Base-by-base conservation (phyloP, 495 filamentous ascomycete species). In the Parathielavia appendiculata region DNA sequence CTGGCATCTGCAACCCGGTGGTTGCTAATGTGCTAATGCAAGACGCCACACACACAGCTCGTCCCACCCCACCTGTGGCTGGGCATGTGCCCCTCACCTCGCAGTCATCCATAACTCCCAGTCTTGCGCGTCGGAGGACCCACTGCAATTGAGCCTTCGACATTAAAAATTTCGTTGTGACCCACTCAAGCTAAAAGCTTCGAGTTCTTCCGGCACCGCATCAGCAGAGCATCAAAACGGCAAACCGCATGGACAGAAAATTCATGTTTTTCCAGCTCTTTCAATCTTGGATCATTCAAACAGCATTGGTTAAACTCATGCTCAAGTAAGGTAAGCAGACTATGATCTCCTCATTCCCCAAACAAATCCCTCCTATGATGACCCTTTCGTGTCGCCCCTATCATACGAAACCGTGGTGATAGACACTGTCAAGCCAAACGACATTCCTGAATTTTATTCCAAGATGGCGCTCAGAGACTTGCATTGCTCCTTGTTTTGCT, bases 391-490 rank as follows among this genome's bases (percentile, higher is more conserved):
- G 89, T 92, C 89, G 89, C 89, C 89, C 89, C 89, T 89, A 91
- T 91, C 89, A 83, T 82, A 92, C 86, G 34, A 71, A 75, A 73
- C 35, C 56, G 73, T 95, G 90, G 87, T 92, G 90, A 93, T 82
- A 75, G 86, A 90, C 88, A 87, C 83, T 36, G 87, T 91, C 89
- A 78, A 81, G 86, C 90, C 90, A 92, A 95, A 95, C 84, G 90
- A 89, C 86, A 73, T 76, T 68, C 79, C 87, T 91, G 88, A 91
- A 75, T 69, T 66, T 30, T 5, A 48, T 51, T 22, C 30, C 53
- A 59, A 52, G 26, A 14, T 17, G 36, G 40, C 32, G 16, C 14
- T 44, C 36, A 41, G 57, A 52, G 46, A 54, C n/a, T 57, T 56
- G 39, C 49, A 23, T 7, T 47, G 26, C 23, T 17, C 54, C 46